phyloP scores from a whole-genome alignment of 2,329 filamentous ascomycete genomes.

The Clonostachys chloroleuca region DNA sequence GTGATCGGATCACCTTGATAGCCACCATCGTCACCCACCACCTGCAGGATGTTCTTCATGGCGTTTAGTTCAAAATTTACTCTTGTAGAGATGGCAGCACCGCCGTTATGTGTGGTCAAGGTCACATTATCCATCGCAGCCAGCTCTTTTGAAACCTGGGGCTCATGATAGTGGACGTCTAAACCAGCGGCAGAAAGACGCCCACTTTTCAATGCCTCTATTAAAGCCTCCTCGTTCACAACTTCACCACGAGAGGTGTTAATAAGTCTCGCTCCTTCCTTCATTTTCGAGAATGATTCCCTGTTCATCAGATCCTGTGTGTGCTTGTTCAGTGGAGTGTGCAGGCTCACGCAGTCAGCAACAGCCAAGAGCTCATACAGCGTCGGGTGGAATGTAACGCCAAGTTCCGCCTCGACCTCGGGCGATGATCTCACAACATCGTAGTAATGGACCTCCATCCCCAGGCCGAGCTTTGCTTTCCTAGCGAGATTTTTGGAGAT shows the following conservation, averaged over 20 bases:
- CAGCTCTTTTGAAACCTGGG: conserved; percentile 31
- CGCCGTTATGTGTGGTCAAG: conserved; percentile 28
- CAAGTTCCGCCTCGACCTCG: conserved; percentile 19
- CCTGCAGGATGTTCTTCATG: conserved; percentile 24
- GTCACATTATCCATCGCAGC: conserved; percentile 31
- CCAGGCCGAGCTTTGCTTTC: conserved; percentile 36
- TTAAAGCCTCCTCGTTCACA: conserved; percentile 44
- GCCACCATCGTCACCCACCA: conserved; percentile 13
- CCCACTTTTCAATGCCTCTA: conserved; percentile 38
- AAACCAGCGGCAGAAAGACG: conserved; percentile 39
- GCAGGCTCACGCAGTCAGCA: conserved; percentile 23
- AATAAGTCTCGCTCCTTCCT: conserved; percentile 38
- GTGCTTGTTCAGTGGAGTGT: conserved; percentile 20
- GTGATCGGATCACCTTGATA: conserved; percentile 9
- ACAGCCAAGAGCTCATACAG: conserved; percentile 15
- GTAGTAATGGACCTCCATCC: conserved; percentile 50
- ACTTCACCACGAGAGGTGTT: conserved; percentile 49
- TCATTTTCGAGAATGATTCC: conserved; percentile 36
- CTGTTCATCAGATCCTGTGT: conserved; percentile 15
- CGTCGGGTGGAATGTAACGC: conserved; percentile 18
- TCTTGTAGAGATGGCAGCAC: conserved; percentile 27
- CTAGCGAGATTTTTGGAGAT: conserved; percentile 39
- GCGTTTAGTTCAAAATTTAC: conserved; percentile 31
- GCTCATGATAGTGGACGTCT: conserved; percentile 51
- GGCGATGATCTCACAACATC: conserved; percentile 26